A percentile compares a stretch with the other conserved stretches of the same genome.
Conservation (phyloP, 164 flowering plant genomes). For the Macadamia tetraphylla region DNA sequence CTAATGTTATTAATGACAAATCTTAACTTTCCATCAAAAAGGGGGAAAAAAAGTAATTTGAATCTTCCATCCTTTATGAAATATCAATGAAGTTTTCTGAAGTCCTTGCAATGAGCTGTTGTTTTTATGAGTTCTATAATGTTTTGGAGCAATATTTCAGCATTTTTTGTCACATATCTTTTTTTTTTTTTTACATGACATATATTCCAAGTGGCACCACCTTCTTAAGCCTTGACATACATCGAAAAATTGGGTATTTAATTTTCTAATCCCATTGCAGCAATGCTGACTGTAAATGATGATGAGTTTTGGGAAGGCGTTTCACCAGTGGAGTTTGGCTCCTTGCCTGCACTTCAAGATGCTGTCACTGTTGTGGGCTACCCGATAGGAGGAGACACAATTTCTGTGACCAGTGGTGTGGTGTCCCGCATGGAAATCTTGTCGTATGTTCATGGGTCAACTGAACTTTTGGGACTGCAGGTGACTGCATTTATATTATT, state of each 20-base stretch:
- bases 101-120: too few relatives aligned
- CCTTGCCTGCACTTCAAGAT: conserved; percentile 91
- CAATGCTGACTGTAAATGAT: conserved; percentile 85
- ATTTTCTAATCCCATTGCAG: conserved; percentile 29
- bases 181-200: too few relatives aligned
- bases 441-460: conserved; percentile 94
- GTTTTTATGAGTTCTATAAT: too few relatives aligned
- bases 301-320: conserved; percentile 97
- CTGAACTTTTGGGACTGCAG: conserved; percentile 96
- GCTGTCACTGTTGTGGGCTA: conserved; percentile 99
- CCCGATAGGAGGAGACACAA: conserved; percentile 98
- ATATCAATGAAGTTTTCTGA: too few relatives aligned
- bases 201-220: too few relatives aligned
- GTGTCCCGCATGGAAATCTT: conserved; percentile 97
- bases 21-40: too few relatives aligned
- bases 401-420: conserved; percentile 99
- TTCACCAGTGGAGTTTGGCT: conserved; percentile 83
- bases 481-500: conserved; percentile 26
- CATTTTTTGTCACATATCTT: too few relatives aligned
- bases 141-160: too few relatives aligned
- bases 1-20: too few relatives aligned
- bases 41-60: too few relatives aligned
- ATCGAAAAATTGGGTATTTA: conserved; percentile 1
- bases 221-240: too few relatives aligned
- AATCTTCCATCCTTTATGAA: too few relatives aligned